These are phyloP conservation scores for Gracilaria caudata DNA, from an alignment of 23 red algal genomes.

Conservation along the genomic window DNA sequence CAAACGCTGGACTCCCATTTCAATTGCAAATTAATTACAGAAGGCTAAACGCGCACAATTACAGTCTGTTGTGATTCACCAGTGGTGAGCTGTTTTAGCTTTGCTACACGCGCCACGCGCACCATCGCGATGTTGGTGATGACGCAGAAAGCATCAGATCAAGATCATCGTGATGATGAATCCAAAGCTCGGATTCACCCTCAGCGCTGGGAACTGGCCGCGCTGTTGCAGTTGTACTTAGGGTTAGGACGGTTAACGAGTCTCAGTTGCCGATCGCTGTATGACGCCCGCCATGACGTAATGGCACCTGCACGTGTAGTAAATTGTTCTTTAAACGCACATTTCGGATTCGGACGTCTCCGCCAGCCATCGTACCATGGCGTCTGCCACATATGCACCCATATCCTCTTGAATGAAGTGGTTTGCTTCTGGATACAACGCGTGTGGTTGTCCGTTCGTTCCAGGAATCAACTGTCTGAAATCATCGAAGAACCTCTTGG, in stretches of 20 bases:
- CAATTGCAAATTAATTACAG: too few relatives aligned
- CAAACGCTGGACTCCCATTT: too few relatives aligned
- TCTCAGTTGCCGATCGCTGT: not conserved
- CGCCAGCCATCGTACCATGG: conserved; percentile 17
- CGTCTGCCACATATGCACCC: conserved; percentile 1
- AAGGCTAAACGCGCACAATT: too few relatives aligned
- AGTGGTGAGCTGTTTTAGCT: too few relatives aligned
- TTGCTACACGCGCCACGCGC: too few relatives aligned
- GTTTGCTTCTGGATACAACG: not conserved
- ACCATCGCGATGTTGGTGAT: too few relatives aligned
- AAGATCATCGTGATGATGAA: too few relatives aligned
- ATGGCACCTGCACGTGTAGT: not conserved
- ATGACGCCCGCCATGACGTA: not conserved
- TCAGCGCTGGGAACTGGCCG: too few relatives aligned
- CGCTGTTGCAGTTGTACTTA: too few relatives aligned
- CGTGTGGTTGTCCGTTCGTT: conserved; percentile 13
- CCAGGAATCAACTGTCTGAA: conserved; percentile 26
- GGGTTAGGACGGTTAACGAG: not conserved
- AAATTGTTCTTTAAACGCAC: not conserved
- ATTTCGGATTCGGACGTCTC: not conserved
- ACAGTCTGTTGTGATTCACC: too few relatives aligned
- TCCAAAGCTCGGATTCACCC: too few relatives aligned
- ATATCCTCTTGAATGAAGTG: conserved; percentile 16
- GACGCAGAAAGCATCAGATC: too few relatives aligned
- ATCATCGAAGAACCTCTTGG: conserved; percentile 10